phyloP scores from a whole-genome alignment of 2,329 filamentous ascomycete species.

The Trichoderma atrobrunneum region DNA sequence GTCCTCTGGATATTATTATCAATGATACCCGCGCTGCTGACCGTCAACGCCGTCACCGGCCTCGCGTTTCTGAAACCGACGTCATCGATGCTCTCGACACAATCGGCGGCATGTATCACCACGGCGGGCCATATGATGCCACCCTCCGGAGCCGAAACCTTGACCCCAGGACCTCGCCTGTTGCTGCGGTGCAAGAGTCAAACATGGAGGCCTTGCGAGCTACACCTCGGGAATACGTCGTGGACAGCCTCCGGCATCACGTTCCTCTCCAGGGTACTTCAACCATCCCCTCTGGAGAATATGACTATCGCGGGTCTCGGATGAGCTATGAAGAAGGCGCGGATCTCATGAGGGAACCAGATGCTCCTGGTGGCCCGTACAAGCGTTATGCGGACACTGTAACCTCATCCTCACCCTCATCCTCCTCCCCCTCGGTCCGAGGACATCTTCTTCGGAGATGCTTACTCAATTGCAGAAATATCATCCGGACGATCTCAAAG shows the following conservation, averaged over 20 bases:
- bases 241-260: slow-evolving; percentile 69
- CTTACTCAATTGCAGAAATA: slow-evolving; percentile 52
- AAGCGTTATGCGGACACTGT: slow-evolving; percentile 72
- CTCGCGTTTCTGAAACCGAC: slow-evolving; percentile 67
- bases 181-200: slow-evolving; percentile 70
- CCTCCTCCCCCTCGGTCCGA: background rate
- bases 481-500: slow-evolving; percentile 73
- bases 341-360: slow-evolving; percentile 74
- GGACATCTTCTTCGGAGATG: background rate
- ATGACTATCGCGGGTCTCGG: slow-evolving; percentile 64
- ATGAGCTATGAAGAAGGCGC: slow-evolving; percentile 84
- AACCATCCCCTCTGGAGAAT: slow-evolving; percentile 67
- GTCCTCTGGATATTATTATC: slow-evolving; percentile 65
- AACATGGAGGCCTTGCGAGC: slow-evolving; percentile 77
- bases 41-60: slow-evolving; percentile 65
- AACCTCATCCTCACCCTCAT: slow-evolving; percentile 37
- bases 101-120: slow-evolving; percentile 70
- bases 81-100: slow-evolving; percentile 77
- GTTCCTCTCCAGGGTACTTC: slow-evolving; percentile 80
- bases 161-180: slow-evolving; percentile 60
- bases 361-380: slow-evolving; percentile 70
- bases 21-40: slow-evolving; percentile 64
- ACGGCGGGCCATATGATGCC: slow-evolving; percentile 87
- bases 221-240: slow-evolving; percentile 74
- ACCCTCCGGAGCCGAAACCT: slow-evolving; percentile 71